phyloP scores from a whole-genome alignment of 2,329 filamentous ascomycete genomes.

The Bimuria novae-zelandiae region DNA sequence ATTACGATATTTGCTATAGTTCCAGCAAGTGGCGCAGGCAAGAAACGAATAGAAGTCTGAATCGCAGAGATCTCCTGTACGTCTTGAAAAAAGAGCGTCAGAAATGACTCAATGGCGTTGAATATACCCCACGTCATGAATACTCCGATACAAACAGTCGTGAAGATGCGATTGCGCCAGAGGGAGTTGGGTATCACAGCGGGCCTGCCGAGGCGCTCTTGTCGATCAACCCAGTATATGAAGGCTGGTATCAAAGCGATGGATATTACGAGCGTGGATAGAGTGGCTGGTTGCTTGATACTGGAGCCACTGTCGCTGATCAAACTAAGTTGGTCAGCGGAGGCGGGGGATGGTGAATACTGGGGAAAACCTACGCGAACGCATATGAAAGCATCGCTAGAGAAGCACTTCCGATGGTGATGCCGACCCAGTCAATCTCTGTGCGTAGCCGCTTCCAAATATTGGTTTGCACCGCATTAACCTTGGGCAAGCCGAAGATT shows the following conservation, averaged over 20 bases:
- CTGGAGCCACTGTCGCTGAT: constrained; percentile 48
- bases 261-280: constrained; percentile 53
- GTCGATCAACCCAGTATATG: constrained; percentile 58
- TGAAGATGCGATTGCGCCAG: constrained; percentile 63
- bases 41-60: constrained; percentile 49
- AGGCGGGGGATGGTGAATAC: neutral
- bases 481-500: constrained; percentile 45
- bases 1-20: constrained; percentile 51
- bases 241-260: constrained; percentile 55
- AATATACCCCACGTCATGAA: constrained; percentile 46
- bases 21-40: constrained; percentile 49
- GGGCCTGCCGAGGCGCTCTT: constrained; percentile 52
- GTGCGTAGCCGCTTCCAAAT: constrained; percentile 38
- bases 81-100: constrained; percentile 52
- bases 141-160: constrained; percentile 57
- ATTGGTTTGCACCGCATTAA: constrained; percentile 26
- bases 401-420: constrained; percentile 51
- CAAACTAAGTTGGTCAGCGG: constrained; percentile 14
- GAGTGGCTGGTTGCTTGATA: constrained; percentile 52
- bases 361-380: constrained; percentile 55
- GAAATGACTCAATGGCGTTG: constrained; percentile 45
- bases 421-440: constrained; percentile 61
- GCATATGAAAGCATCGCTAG: constrained; percentile 58
- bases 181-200: constrained; percentile 66
- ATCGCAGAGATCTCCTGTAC: constrained; percentile 42